Evolutionary conservation across 495 filamentous ascomycete genomes (phyloP), one percentile per base, ranked within the genome.

Genomic region (Podospora pseudocomata): DNA sequence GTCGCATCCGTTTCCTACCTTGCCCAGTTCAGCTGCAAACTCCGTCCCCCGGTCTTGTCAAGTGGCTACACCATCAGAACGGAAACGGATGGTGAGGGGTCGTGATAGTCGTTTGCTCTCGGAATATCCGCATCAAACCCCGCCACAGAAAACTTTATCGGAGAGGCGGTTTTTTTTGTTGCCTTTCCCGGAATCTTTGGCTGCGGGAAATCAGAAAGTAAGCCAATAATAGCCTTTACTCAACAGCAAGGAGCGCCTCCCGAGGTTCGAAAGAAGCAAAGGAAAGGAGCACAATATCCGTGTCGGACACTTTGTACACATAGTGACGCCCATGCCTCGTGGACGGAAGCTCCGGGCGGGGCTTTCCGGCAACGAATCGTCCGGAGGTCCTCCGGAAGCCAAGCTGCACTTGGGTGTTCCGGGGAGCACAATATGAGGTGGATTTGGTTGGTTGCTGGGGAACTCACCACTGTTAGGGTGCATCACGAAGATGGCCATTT

Each of bases 321-420:
- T 32, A 32, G 30, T 23, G 23, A 23, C 23, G 23, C 23, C 23
- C 1, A 32, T 32, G 56, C 7, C 56, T 20, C 0, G 26, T 59
- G 16, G 13, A 61, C 32, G 61, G 61, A 49, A 63, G 61, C 61
- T 28, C 61, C 30, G 30, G 30, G 20, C 32, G 28, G 30, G 32
- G 16, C 61, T 19, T 18, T 19, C 28, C 61, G 30, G 32, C 34
- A 11, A 32, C 28, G 19, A 63, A 9, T 6, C 30, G 19, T 32
- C 23, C 61, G 61, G 61, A 63, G 32, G 30, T 19, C 61, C 16
- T 63, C 61, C 61, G 61, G 30, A 28, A 39, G 18, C 61, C 13
- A 63, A 18, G 7, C 30, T 3, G 61, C 61, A 32, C 7, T 15
- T 32, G 23, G 23, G 23, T 23, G 30, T 63, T 19, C 61, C 61